phyloP scores from a whole-genome alignment of 2,329 filamentous ascomycete genomes.

The Periconia sp. region DNA sequence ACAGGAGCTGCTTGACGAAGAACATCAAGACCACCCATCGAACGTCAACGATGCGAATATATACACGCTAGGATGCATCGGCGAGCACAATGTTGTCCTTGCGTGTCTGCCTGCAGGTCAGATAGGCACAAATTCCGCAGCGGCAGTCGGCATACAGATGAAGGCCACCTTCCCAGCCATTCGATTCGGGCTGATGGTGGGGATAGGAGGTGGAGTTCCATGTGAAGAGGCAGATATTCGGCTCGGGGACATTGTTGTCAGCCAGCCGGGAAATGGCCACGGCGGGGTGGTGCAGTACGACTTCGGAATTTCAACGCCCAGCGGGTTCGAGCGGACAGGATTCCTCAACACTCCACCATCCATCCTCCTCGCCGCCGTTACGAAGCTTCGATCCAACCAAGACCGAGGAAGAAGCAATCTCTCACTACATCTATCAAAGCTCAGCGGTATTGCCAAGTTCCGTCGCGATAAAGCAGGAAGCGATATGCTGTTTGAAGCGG shows the following conservation, averaged over 20 bases:
- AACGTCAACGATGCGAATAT: no score
- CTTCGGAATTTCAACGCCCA: neutral
- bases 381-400: neutral
- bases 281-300: slow-evolving; percentile 9
- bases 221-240: slow-evolving; percentile 1
- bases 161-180: no score
- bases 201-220: neutral
- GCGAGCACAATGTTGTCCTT: no score
- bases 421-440: neutral
- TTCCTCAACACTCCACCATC: neutral
- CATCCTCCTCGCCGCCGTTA: slow-evolving; percentile 1
- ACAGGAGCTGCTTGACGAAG: no score
- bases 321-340: slow-evolving; percentile 6
- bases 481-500: slow-evolving; percentile 1
- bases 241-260: slow-evolving; percentile 4
- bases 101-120: no score
- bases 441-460: neutral
- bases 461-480: neutral
- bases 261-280: neutral
- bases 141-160: no score
- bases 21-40: no score
- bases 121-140: no score
- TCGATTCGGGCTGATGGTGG: neutral
- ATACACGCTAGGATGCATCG: no score
- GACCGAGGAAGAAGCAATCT: slow-evolving; percentile 2